Evolutionary conservation across 805 yeast genomes (phyloP).

Genomic region (Metschnikowia corniflorae): DNA sequence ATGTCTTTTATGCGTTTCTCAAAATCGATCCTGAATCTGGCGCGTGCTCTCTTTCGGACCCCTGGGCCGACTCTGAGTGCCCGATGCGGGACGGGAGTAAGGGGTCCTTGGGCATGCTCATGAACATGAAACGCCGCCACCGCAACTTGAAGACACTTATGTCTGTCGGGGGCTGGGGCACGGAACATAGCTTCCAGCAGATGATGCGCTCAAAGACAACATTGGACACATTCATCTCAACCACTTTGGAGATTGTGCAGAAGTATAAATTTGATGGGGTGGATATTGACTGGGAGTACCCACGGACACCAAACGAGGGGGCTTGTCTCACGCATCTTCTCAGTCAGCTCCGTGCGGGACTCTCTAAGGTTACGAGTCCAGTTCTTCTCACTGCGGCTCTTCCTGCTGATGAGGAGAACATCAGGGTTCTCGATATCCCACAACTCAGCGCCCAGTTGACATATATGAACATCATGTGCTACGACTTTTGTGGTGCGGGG

Average conservation of each 20-base stretch:
- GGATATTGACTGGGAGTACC: conserved; percentile 95
- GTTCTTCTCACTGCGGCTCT: conserved; percentile 68
- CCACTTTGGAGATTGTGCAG: conserved; percentile 46
- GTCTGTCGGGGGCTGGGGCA: conserved; percentile 83
- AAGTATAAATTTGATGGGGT: conserved; percentile 79
- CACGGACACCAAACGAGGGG: conserved; percentile 48
- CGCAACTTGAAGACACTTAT: conserved; percentile 52
- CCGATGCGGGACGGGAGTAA: conserved; percentile 34
- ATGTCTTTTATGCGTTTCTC: conserved; percentile 76
- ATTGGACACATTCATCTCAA: conserved; percentile 45
- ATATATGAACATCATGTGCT: conserved; percentile 87
- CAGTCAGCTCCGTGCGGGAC: conserved; percentile 31
- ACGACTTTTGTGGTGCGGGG: conserved; percentile 72
- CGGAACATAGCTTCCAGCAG: conserved; percentile 39
- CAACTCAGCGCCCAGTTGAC: conserved; percentile 58
- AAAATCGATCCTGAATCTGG: conserved; percentile 55
- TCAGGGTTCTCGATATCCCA: conserved; percentile 40
- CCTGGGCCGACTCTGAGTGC: conserved; percentile 60
- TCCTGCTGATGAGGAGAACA: conserved; percentile 57
- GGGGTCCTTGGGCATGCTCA: conserved; percentile 24
- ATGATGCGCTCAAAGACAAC: conserved; percentile 15
- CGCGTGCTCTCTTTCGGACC: conserved; percentile 51
- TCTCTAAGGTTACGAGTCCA: conserved; percentile 29
- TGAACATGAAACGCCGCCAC: conserved; percentile 41
- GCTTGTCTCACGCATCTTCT: conserved; percentile 42